Conservation (phyloP, 106 monocot species). For the Apostasia shenzhenica region DNA sequence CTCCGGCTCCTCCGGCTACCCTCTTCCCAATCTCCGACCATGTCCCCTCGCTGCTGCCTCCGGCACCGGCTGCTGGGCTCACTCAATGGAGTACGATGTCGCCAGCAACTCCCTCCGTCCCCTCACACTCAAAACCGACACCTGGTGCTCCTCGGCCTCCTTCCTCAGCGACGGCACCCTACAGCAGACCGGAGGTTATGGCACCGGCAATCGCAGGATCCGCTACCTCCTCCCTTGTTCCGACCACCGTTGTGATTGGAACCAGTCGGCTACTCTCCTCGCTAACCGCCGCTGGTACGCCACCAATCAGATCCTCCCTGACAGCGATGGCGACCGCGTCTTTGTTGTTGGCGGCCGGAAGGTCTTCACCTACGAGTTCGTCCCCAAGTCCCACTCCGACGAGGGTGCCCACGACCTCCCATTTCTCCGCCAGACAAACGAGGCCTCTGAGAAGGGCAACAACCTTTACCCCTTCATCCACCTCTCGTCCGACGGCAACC, state of each 20-base stretch:
- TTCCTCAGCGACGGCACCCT: slow-evolving; percentile 37
- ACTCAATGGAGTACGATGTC: slow-evolving; percentile 32
- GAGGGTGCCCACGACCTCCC: not conserved
- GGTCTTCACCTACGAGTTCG: slow-evolving; percentile 27
- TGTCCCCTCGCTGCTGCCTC: no score
- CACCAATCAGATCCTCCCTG: slow-evolving; percentile 37
- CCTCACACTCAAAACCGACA: slow-evolving; percentile 20
- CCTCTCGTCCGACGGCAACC: slow-evolving; percentile 22
- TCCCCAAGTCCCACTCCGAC: slow-evolving; percentile 12
- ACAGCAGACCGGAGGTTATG: slow-evolving; percentile 41
- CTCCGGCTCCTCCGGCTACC: slow-evolving; percentile 27
- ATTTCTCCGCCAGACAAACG: slow-evolving; percentile 7
- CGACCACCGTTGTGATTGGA: slow-evolving; percentile 18
- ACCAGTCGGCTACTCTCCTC: slow-evolving; percentile 11
- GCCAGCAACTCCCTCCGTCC: slow-evolving; percentile 23
- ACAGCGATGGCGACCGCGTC: not conserved
- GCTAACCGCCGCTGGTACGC: slow-evolving; percentile 36
- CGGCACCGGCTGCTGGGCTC: slow-evolving; percentile 25
- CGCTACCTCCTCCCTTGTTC: slow-evolving; percentile 31
- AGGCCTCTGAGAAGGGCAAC: slow-evolving; percentile 8
- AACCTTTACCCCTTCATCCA: slow-evolving; percentile 36
- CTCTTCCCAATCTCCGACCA: slow-evolving; percentile 6
- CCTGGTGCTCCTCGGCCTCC: slow-evolving; percentile 45
- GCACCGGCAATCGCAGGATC: slow-evolving; percentile 25
- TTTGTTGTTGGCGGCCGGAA: slow-evolving; percentile 17